Evolutionary conservation across 177 flowering plant species (phyloP), one percentile per base, ranked within the genome.

Genomic region (Viscum album): DNA sequence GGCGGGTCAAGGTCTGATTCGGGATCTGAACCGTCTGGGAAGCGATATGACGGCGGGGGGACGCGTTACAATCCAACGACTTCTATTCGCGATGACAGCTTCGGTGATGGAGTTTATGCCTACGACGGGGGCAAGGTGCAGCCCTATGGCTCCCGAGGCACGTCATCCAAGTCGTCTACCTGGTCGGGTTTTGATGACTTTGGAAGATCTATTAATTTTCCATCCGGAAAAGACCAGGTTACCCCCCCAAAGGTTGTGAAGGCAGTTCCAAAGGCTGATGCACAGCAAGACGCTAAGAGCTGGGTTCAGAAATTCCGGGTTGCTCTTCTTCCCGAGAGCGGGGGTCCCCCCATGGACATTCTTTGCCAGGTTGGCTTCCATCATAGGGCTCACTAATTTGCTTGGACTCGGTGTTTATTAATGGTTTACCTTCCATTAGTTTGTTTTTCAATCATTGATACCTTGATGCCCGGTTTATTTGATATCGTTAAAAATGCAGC

Each of bases 241-340:
- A 69, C 75, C 33, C 81, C 81, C 7, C 67, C 72, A 28, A 93
- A 90, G 83, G 83, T 94, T 63, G 91, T 87, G 75, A 85, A 78
- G 75, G 99, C 97, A 1, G 88, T 86, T 1, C 99, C 99, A 0
- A 92, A 89, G 83, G 85, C 76, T 26, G 97, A 92, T 32, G 35
- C 86, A 2, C 86, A 84, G 75, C 80, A 85, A 76, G 99, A 94
- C 74, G 85, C 70, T 35, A 88, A 84, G 79, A 70, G 84, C 59
- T 96, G 97, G 68, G 89, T 92, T 56, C 96, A 86, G 86, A 92
- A 94, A 80, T 94, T 87, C 66, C 79, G 96, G 32, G 99, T 94
- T 6, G 92, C 89, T 83, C 72, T 94, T 54, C 80, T 94, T 84
- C 82, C 97, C 3, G 99, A 94, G 70, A 81, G 89, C 70, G 81